Evolutionary conservation across 1,139 yeast species (phyloP).

Genomic region (Arxiozyma slooffiae): DNA sequence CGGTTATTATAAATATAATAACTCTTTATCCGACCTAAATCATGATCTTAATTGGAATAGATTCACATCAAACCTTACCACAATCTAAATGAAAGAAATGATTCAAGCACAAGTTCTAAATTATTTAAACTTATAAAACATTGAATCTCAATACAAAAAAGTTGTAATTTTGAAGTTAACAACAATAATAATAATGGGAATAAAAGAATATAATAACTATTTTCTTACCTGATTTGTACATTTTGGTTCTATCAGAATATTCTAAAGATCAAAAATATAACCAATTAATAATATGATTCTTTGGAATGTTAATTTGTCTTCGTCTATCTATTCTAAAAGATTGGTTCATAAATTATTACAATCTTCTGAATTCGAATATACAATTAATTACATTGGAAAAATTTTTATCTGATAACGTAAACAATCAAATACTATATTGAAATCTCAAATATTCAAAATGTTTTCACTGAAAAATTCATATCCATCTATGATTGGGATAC

Average conservation of each 20-base stretch:
- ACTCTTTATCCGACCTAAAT: slow-evolving; percentile 8
- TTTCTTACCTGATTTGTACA: slow-evolving; percentile 20
- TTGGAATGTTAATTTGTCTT: slow-evolving; percentile 16
- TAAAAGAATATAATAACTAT: slow-evolving; percentile 1
- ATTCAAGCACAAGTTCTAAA: neutral
- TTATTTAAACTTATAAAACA: slow-evolving; percentile 1
- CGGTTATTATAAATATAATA: neutral
- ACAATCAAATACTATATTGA: neutral
- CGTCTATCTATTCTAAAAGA: slow-evolving; percentile 10
- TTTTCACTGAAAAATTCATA: slow-evolving; percentile 15
- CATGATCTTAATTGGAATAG: slow-evolving; percentile 8
- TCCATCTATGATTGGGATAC: slow-evolving; percentile 18
- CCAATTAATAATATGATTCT: slow-evolving; percentile 24
- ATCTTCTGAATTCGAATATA: slow-evolving; percentile 23
- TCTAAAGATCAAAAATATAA: slow-evolving; percentile 13
- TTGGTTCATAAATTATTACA: slow-evolving; percentile 15
- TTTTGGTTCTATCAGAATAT: slow-evolving; percentile 22
- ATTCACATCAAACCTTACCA: neutral
- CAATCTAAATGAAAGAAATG: neutral
- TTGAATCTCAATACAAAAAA: neutral
- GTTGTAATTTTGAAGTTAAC: neutral
- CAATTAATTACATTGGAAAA: slow-evolving; percentile 23
- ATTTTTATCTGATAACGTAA: too few relatives aligned
- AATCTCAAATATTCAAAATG: slow-evolving; percentile 5
- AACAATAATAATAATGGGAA: neutral